Conservation (phyloP, 257 asterid species). For the Plantago major region DNA sequence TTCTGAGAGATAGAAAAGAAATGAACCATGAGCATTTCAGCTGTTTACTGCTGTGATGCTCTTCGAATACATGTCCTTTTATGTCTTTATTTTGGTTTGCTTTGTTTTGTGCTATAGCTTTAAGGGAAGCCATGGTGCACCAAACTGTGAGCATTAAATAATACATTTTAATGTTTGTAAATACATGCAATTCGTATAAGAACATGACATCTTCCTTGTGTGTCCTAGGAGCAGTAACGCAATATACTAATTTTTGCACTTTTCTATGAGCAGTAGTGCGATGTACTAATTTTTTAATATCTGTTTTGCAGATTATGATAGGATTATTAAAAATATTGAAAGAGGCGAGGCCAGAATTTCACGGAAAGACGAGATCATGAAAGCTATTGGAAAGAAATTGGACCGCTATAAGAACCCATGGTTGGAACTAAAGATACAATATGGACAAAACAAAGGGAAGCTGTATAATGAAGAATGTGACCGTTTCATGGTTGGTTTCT, state of each 20-base stretch:
- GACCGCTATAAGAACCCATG: conserved; percentile 98
- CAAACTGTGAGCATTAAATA: neutral
- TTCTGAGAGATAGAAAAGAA: too few relatives aligned
- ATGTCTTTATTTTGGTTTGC: neutral
- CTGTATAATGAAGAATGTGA: conserved; percentile 98
- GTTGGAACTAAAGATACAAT: conserved; percentile 90
- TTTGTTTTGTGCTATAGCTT: neutral
- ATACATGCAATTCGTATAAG: too few relatives aligned
- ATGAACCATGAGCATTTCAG: too few relatives aligned
- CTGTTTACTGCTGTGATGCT: too few relatives aligned
- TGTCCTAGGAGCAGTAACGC: neutral
- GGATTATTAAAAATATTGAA: conserved; percentile 88
- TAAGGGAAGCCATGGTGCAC: neutral
- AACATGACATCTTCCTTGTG: too few relatives aligned
- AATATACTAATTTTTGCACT: too few relatives aligned
- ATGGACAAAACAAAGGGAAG: conserved; percentile 99
- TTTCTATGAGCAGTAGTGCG: too few relatives aligned
- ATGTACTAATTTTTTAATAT: conserved; percentile 16
- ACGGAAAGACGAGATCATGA: conserved; percentile 96
- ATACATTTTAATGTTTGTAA: neutral
- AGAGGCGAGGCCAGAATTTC: conserved; percentile 98
- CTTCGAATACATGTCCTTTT: neutral
- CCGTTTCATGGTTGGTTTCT: conserved; percentile 81
- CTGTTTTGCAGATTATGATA: conserved; percentile 74
- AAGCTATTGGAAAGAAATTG: conserved; percentile 91